Conservation (phyloP, 345 rosid genomes). For the Odontarrhena argentea region DNA sequence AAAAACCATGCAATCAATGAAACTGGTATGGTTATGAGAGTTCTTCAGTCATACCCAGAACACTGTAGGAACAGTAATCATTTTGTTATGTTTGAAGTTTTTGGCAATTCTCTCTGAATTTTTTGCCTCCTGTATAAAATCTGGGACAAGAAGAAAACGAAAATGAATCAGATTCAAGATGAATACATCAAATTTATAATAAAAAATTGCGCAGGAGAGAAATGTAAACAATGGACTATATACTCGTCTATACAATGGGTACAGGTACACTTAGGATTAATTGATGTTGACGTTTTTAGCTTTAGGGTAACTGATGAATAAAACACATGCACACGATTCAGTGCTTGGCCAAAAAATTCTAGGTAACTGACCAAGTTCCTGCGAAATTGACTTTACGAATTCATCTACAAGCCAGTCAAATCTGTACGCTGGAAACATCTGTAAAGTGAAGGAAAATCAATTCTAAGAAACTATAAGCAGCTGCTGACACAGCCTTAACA, state of each 20-base stretch:
- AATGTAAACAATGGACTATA: slow-evolving; percentile 13
- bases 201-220: neutral
- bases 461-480: slow-evolving; percentile 4
- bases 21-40: neutral
- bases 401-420: slow-evolving; percentile 80
- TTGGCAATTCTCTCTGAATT: slow-evolving; percentile 73
- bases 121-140: slow-evolving; percentile 83
- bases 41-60: slow-evolving; percentile 59
- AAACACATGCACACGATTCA: neutral
- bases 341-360: slow-evolving; percentile 8
- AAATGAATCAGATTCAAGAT: slow-evolving; percentile 7
- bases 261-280: slow-evolving; percentile 2
- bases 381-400: slow-evolving; percentile 60
- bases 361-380: slow-evolving; percentile 77
- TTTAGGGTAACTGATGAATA: neutral
- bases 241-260: slow-evolving; percentile 4
- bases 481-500: slow-evolving; percentile 3
- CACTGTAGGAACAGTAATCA: slow-evolving; percentile 61
- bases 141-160: slow-evolving; percentile 41
- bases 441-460: slow-evolving; percentile 34
- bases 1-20: slow-evolving; percentile 11
- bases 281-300: neutral
- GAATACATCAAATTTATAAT: neutral
- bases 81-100: slow-evolving; percentile 59
- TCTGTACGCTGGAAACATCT: slow-evolving; percentile 85